phyloP scores from a whole-genome alignment of 495 filamentous ascomycete species.

The Aspergillus carlsbadensis region DNA sequence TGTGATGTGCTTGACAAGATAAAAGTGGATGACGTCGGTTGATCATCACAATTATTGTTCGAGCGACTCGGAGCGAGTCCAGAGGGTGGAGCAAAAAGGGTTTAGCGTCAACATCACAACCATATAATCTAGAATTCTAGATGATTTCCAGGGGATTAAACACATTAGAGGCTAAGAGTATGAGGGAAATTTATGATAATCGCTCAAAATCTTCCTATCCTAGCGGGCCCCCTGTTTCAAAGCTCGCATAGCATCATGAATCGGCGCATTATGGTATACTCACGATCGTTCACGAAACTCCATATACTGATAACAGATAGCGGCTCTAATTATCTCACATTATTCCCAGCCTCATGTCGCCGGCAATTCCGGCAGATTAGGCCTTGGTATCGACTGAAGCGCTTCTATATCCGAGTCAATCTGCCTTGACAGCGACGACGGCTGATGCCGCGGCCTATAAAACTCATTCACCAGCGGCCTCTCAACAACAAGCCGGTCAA shows the following conservation, averaged over 20 bases:
- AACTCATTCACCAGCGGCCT: constrained; percentile 11
- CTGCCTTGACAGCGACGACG: constrained; percentile 16
- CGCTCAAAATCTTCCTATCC: too few species aligned
- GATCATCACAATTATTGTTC: background rate
- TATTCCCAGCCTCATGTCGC: too few species aligned
- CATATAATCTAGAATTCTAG: too few species aligned
- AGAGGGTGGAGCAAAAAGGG: background rate
- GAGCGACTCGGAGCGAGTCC: background rate
- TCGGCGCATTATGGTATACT: too few species aligned
- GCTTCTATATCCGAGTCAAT: constrained; percentile 18
- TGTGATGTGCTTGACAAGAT: background rate
- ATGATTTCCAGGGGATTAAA: too few species aligned
- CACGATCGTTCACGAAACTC: background rate
- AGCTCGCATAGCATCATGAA: too few species aligned
- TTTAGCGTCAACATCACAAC: too few species aligned
- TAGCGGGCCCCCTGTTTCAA: too few species aligned
- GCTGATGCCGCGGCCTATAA: constrained; percentile 12
- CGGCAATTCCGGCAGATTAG: constrained; percentile 20
- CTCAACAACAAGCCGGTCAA: constrained; percentile 22
- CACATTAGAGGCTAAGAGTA: too few species aligned
- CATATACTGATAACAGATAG: background rate
- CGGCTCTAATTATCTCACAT: too few species aligned
- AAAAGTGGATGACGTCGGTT: constrained; percentile 4
- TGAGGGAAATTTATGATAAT: too few species aligned
- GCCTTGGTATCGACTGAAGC: constrained; percentile 10